Evolutionary conservation across 1,284 basidiomycete genomes (phyloP).

Genomic region (Cryptococcus hybrid): DNA sequence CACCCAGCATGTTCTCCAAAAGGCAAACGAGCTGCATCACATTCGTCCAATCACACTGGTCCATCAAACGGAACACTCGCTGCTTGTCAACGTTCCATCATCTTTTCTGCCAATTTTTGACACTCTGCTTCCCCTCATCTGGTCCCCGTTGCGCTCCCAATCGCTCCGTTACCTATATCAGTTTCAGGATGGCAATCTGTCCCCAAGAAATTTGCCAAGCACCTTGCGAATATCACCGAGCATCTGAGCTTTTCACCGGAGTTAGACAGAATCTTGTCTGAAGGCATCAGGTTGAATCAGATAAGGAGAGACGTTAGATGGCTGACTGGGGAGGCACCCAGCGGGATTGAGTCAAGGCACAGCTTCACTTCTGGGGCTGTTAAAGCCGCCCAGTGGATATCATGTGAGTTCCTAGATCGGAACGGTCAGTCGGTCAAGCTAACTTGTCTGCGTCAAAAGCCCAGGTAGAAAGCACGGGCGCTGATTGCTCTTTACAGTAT

Average conservation of each 20-base stretch:
- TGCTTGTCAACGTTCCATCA: slow-evolving; percentile 35
- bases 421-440: neutral
- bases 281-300: slow-evolving; percentile 60
- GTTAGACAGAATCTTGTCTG: slow-evolving; percentile 51
- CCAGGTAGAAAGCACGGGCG: slow-evolving; percentile 67
- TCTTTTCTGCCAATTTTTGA: slow-evolving; percentile 39
- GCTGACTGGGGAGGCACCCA: slow-evolving; percentile 74
- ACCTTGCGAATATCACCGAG: slow-evolving; percentile 44
- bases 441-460: slow-evolving; percentile 14
- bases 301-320: slow-evolving; percentile 70
- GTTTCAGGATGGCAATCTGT: slow-evolving; percentile 28
- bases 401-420: slow-evolving; percentile 48
- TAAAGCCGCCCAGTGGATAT: slow-evolving; percentile 72
- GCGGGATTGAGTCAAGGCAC: slow-evolving; percentile 65
- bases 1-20: slow-evolving; percentile 5
- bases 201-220: slow-evolving; percentile 29
- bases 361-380: slow-evolving; percentile 69
- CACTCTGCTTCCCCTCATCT: slow-evolving; percentile 44
- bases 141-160: slow-evolving; percentile 45
- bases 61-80: slow-evolving; percentile 24
- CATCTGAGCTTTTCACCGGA: slow-evolving; percentile 37
- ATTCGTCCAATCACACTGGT: slow-evolving; percentile 15
- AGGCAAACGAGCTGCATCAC: neutral
- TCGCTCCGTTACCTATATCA: slow-evolving; percentile 7
- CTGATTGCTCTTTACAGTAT: slow-evolving; percentile 62